A percentile compares a stretch with the other conserved stretches of the same genome.
phyloP scores from a whole-genome alignment of 345 rosid genomes.

The Bruguiera sexangula region DNA sequence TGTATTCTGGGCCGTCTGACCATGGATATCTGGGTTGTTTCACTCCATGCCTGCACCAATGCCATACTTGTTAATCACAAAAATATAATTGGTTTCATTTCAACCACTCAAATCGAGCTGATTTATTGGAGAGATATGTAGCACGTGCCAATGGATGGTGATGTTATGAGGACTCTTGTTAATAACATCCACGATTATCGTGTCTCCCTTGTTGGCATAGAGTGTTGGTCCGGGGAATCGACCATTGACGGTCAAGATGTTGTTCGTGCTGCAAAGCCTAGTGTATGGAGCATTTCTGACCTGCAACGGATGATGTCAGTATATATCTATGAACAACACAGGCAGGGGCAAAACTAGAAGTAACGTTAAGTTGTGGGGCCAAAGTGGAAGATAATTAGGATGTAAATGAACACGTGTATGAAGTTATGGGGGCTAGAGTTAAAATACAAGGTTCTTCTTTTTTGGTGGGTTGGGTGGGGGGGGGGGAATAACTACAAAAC shows the following conservation, averaged over 20 bases:
- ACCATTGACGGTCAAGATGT: slow-evolving; percentile 32
- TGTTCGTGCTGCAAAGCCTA: slow-evolving; percentile 21
- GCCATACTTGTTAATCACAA: no score
- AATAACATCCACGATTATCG: slow-evolving; percentile 24
- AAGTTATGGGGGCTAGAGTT: no score
- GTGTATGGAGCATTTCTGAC: slow-evolving; percentile 11
- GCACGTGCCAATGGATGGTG: slow-evolving; percentile 33
- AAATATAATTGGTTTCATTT: no score
- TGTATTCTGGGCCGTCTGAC: slow-evolving; percentile 47
- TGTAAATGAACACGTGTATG: no score
- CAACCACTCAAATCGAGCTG: neutral
- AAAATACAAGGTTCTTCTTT: no score
- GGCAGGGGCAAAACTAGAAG: neutral
- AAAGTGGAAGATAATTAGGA: neutral
- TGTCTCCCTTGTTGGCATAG: slow-evolving; percentile 22
- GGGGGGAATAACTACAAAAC: no score
- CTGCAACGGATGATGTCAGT: neutral
- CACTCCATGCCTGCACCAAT: slow-evolving; percentile 40
- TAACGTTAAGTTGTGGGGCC: neutral
- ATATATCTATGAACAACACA: no score
- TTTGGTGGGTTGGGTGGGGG: no score
- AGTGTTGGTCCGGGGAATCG: slow-evolving; percentile 33
- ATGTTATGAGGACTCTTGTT: slow-evolving; percentile 26
- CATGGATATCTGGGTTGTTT: slow-evolving; percentile 38
- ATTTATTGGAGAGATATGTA: neutral